Base-by-base conservation (phyloP, 2,329 filamentous ascomycete species). In the Sordariomycetes sp. region DNA sequence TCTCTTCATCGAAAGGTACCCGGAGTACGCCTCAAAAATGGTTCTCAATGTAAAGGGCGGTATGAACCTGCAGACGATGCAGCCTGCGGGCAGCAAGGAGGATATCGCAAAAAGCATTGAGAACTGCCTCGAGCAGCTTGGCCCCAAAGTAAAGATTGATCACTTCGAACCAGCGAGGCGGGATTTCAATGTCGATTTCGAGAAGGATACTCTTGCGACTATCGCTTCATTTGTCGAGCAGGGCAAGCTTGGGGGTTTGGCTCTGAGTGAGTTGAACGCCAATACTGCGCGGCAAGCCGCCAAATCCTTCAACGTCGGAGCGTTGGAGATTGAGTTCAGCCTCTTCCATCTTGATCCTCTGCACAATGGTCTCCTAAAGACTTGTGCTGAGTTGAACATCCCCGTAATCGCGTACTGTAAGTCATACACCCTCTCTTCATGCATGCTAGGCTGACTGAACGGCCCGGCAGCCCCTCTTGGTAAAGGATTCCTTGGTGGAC, bases 321-420 rank as follows among this genome's bases (percentile, higher is more conserved):
- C 55, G 12, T 58, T 71, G 15, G 69, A 73, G 51, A 57, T 67
- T 27, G 70, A 73, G 46, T 54, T 72, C 21, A 66, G 59, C 16
- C 50, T 70, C 23, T 68, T 57, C 45, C 43, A 50, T 11, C 60
- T 57, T 2, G 65, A 70, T 5, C 50, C 62, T 11, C 49, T 69
- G 23, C 47, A 46, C 20, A 67, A 69, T 41, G 67, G 69, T 2
- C 49, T 73, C 8, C 59, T 64, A 3, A 58, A 57, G 7, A 63
- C 68, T 0, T 79, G 74, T 44, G 64, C 60, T 0, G 69, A 87
- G 51, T 57, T 81, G 24, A 61, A 64, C 30, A 82, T 87, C 38
- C 74, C 79, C 0, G 58, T 86, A 28, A 56, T 85, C 15, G 79
- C 79, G 1, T 86, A 86, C 57, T 79, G 48, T 44, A 35, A 47